These are phyloP conservation scores for Phytophthora palmivora DNA, from an alignment of 352 stramenopile genomes.

Conservation along the genomic window DNA sequence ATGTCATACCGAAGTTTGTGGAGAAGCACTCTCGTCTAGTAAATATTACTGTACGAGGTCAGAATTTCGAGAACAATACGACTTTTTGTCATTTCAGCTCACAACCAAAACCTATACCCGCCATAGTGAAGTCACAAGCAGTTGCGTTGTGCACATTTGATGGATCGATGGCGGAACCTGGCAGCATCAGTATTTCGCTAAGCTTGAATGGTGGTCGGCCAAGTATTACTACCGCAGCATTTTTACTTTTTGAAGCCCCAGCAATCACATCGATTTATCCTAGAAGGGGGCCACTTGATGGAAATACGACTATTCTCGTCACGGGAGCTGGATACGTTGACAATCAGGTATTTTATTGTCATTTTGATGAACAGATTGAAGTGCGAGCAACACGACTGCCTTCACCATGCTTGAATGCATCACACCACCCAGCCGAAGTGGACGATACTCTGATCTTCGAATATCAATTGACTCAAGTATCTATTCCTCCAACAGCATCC, in stretches of 20 bases:
- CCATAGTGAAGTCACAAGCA: slow-evolving; percentile 20
- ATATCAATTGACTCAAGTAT: slow-evolving; percentile 35
- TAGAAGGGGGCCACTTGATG: slow-evolving; percentile 21
- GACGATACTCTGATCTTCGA: slow-evolving; percentile 14
- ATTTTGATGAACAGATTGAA: slow-evolving; percentile 29
- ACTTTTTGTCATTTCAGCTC: slow-evolving; percentile 41
- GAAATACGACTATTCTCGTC: slow-evolving; percentile 29
- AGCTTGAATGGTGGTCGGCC: slow-evolving; percentile 19
- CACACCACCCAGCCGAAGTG: slow-evolving; percentile 26
- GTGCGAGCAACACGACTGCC: slow-evolving; percentile 16
- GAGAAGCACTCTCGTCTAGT: background rate
- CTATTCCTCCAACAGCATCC: slow-evolving; percentile 20
- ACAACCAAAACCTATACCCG: slow-evolving; percentile 8
- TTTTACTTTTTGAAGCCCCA: slow-evolving; percentile 20
- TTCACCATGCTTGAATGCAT: slow-evolving; percentile 30
- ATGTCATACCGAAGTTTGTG: slow-evolving; percentile 35
- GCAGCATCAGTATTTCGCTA: slow-evolving; percentile 20
- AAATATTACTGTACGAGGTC: slow-evolving; percentile 45
- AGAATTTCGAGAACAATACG: slow-evolving; percentile 26
- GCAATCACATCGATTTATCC: slow-evolving; percentile 31
- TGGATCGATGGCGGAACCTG: background rate
- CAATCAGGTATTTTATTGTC: slow-evolving; percentile 29
- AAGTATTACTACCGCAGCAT: slow-evolving; percentile 9
- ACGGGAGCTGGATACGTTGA: slow-evolving; percentile 22
- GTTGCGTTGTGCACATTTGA: slow-evolving; percentile 35